Conservation (phyloP, 2,329 filamentous ascomycete genomes). For the Colletotrichum musicola region DNA sequence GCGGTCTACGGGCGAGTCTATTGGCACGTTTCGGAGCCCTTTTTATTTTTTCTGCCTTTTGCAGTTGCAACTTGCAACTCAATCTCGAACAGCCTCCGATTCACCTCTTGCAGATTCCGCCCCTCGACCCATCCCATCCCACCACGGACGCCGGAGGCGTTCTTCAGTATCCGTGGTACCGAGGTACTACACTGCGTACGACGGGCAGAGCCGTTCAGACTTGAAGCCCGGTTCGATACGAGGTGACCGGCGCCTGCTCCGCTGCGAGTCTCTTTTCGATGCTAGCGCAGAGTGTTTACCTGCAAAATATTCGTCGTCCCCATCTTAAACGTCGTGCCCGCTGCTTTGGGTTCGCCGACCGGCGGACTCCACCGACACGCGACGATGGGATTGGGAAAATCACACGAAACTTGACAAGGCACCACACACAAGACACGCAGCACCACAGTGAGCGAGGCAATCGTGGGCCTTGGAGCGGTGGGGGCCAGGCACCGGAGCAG, state of each 20-base stretch:
- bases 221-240: background rate
- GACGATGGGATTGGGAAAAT: constrained; percentile 20
- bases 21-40: background rate
- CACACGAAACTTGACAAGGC: no score
- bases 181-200: no score
- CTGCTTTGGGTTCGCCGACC: background rate
- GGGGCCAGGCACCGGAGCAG: background rate
- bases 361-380: constrained; percentile 32
- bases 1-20: background rate
- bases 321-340: constrained; percentile 21
- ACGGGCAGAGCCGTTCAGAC: background rate
- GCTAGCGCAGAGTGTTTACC: constrained; percentile 29
- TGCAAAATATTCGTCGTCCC: constrained; percentile 31
- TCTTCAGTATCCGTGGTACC: no score
- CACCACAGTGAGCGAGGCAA: no score
- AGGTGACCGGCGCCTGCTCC: constrained; percentile 19
- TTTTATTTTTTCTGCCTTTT: no score
- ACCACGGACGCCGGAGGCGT: no score
- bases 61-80: no score
- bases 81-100: no score
- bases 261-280: constrained; percentile 25
- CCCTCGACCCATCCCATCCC: no score
- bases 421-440: no score
- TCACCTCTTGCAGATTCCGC: no score
- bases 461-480: no score